Evolutionary conservation across 345 rosid genomes (phyloP), one percentile per base, ranked within the genome.

Genomic region (Eucalyptus marginata): DNA sequence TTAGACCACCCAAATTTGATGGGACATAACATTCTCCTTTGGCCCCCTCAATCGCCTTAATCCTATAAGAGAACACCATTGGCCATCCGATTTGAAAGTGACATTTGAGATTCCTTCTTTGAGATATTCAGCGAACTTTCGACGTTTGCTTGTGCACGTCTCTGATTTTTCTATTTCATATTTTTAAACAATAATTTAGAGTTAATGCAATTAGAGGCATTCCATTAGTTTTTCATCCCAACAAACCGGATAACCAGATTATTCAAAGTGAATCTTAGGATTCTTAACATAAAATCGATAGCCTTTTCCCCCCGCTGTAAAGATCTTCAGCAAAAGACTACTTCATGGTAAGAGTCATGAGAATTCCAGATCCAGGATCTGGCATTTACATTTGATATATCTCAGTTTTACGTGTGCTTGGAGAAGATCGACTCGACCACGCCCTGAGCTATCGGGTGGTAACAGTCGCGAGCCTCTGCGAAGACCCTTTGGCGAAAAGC

Each of bases 361-460:
- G 50, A 49, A 88, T 88, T 66, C 89, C 49, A 47, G 59, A 31
- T 18, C 27, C 27, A 44, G 8, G 68, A 27, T 62, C 33, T 1
- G 68, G 17, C 68, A 62, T 62, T 62, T 62, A 62, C 68, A 62
- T 51, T 58, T 13, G 43, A 86, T 49, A 87, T n/a, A 62, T 80
- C 40, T 89, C 87, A 40, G 64, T 40, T 66, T 71, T 90, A 95
- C 71, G 94, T 88, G 93, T 95, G 94, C 94, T 94, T 96, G 50
- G 97, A 92, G 87, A 96, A 92, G 94, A 96, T 95, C 5, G 96
- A 94, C 90, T 96, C 98, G 0, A 97, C 96, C 36, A 96, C 96
- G 25, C 97, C 96, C 91, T 90, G 96, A 27, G 99, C 98, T 59
- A 96, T 96, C 11, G 97, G 99, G 91, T 96, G 99, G 90, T 96